These are phyloP conservation scores for Thelonectria olida DNA, from an alignment of 2,329 filamentous ascomycete species.

Conservation along the genomic window DNA sequence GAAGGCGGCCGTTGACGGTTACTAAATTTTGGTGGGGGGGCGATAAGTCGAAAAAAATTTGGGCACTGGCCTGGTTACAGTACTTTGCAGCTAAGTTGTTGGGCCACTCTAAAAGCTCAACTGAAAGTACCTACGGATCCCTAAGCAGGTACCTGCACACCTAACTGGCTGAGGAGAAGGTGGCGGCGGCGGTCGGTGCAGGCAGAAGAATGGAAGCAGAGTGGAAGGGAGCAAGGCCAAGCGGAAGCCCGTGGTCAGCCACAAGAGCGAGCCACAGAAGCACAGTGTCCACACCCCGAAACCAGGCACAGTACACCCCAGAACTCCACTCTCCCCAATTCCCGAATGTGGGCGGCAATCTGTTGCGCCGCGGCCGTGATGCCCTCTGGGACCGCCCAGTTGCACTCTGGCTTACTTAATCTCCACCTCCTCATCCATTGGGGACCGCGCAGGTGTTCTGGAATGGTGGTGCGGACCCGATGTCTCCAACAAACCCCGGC, in stretches of 20 bases:
- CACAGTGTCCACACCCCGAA: slow-evolving; percentile 2
- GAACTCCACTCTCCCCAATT: slow-evolving; percentile 11
- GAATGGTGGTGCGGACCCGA: slow-evolving; percentile 10
- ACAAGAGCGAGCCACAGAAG: background rate
- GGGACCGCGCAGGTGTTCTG: slow-evolving; percentile 13
- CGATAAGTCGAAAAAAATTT: slow-evolving; percentile 48
- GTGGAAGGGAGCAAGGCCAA: background rate
- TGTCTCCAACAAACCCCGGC: slow-evolving; percentile 12
- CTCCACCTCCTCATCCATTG: slow-evolving; percentile 13
- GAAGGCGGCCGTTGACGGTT: slow-evolving; percentile 47
- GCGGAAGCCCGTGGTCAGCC: slow-evolving; percentile 2
- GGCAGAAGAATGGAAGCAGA: slow-evolving; percentile 4
- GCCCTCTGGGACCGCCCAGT: slow-evolving; percentile 27
- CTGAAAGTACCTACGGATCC: slow-evolving; percentile 10
- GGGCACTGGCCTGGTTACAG: slow-evolving; percentile 40
- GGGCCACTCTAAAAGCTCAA: slow-evolving; percentile 42
- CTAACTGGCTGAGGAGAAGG: slow-evolving; percentile 11
- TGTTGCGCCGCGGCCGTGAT: slow-evolving; percentile 19
- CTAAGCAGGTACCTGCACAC: background rate
- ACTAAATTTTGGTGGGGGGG: slow-evolving; percentile 53
- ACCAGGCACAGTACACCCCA: slow-evolving; percentile 9
- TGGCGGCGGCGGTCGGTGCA: slow-evolving; percentile 22
- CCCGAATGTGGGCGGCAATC: slow-evolving; percentile 6
- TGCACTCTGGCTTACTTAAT: slow-evolving; percentile 14
- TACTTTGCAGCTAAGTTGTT: slow-evolving; percentile 42